Conservation (phyloP, 176 grass and related monocot species). For the Aegilops sharonensis region DNA sequence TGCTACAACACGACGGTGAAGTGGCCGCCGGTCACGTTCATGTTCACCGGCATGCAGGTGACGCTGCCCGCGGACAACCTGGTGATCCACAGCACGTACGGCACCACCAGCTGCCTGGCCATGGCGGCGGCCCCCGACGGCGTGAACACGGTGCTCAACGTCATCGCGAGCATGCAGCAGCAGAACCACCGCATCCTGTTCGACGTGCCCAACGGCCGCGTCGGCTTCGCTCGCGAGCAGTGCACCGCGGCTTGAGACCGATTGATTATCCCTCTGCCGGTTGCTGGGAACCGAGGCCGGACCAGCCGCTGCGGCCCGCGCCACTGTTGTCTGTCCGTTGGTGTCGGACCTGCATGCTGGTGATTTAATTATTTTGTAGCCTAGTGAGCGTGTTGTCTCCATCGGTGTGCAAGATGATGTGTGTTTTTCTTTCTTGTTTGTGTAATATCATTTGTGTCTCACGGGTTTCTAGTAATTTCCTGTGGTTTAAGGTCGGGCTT, state of each 20-base stretch:
- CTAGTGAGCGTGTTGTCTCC: neutral
- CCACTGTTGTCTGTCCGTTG: neutral
- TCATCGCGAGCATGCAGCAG: conserved; percentile 92
- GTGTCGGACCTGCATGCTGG: neutral
- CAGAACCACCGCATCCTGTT: conserved; percentile 92
- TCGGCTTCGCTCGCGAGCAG: conserved; percentile 69
- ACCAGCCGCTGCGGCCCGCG: neutral
- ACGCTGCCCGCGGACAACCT: conserved; percentile 75
- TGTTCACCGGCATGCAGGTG: conserved; percentile 66
- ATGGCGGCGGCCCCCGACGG: conserved; percentile 70
- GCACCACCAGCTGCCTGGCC: conserved; percentile 70
- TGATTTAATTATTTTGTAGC: neutral
- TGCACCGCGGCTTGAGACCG: conserved; percentile 39
- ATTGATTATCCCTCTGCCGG: neutral
- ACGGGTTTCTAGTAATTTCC: neutral
- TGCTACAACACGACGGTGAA: conserved; percentile 59
- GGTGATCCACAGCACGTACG: conserved; percentile 72
- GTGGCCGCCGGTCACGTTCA: conserved; percentile 56
- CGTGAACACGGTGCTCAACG: conserved; percentile 79
- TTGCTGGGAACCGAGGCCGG: neutral
- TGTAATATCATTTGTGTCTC: neutral
- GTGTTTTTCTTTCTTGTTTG: neutral
- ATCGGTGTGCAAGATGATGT: neutral
- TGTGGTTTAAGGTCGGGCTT: neutral
- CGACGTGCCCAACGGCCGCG: conserved; percentile 66